Evolutionary conservation across 1,139 yeast genomes (phyloP).

Genomic region (Blastobotrys persicus): DNA sequence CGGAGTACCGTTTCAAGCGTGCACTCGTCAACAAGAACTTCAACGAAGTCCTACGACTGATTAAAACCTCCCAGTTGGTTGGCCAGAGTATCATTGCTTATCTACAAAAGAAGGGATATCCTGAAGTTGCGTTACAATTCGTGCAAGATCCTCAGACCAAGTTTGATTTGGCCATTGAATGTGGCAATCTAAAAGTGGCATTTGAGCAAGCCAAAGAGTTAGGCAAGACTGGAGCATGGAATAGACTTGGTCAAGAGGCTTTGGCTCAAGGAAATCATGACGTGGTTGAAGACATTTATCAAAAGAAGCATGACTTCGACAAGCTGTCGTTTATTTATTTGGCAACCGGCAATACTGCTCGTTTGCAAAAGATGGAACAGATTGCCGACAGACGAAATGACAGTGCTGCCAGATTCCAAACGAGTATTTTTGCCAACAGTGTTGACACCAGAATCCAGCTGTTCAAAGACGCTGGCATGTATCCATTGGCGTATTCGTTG

Average conservation of each 20-base stretch:
- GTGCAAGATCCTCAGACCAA: conserved; percentile 96
- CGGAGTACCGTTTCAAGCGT: conserved; percentile 94
- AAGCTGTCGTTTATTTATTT: conserved; percentile 86
- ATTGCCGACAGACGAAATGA: conserved; percentile 92
- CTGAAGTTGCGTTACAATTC: conserved; percentile 84
- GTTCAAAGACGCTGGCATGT: conserved; percentile 73
- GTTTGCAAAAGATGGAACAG: conserved; percentile 77
- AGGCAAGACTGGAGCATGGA: conserved; percentile 72
- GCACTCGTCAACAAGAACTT: conserved; percentile 88
- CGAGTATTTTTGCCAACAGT: conserved; percentile 74
- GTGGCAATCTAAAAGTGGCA: conserved; percentile 88
- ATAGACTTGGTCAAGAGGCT: conserved; percentile 80
- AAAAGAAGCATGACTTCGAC: conserved; percentile 82
- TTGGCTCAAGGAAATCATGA: conserved; percentile 84
- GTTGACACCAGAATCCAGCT: conserved; percentile 72
- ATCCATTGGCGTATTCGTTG: conserved; percentile 88
- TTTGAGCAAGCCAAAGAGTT: conserved; percentile 80
- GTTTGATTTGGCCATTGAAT: conserved; percentile 91
- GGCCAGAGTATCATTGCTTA: conserved; percentile 97
- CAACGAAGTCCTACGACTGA: conserved; percentile 86
- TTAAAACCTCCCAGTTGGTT: conserved; percentile 83
- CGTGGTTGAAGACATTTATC: conserved; percentile 83
- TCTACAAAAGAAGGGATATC: conserved; percentile 92
- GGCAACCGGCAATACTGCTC: conserved; percentile 72
- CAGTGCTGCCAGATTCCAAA: conserved; percentile 74